Base-by-base conservation (phyloP, 2,329 filamentous ascomycete species). In the Clonostachys byssicola region DNA sequence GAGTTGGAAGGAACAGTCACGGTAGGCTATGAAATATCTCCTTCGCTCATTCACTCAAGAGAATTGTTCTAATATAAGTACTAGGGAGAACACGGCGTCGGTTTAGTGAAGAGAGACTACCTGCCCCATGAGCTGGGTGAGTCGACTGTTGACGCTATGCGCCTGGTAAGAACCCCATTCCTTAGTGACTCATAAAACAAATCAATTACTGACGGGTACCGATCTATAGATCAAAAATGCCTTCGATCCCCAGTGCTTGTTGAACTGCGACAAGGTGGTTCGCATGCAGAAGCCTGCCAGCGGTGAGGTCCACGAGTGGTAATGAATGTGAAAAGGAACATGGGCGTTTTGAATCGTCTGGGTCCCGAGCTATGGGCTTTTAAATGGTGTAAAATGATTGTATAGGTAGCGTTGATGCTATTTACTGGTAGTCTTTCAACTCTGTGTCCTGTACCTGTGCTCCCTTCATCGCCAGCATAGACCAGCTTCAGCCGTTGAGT, bases 1-100 rank as follows among this genome's bases (percentile, higher is more conserved):
- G 87, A 90, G 68, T 79, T 91, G 71, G 89, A 94, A 66, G 89
- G 89, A 9, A 94, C 89, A 0, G 88, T 91, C 2, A 92, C 89
- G 12, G 77, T 80, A 58, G 58, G 73, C 59, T 18, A 18, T 23
- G 16, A 17, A 16, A 14, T n/a, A 5, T 39, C 7, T 5, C 14
- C 36, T n/a, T 10, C 17, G 36, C 10, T 18, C 12, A 8, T n/a
- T 2, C 3, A 39, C 7, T 53, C 16, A 43, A 44, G 44, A 33
- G 39, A 35, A 40, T 34, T n/a, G 1, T 20, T 33, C 45, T 14
- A 13, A 50, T 42, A 10, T 43, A 12, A 23, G 38, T 12, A 14
- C 36, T 47, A 80, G 76, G 89, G 89, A 46, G 89, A 95, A 66
- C 89, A 95, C 63, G 89, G 89, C 40, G 85, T 94, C 46, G 89